Evolutionary conservation across 2,329 filamentous ascomycete genomes (phyloP), one percentile per base, ranked within the genome.

Genomic region (Leptographium wingfieldii): DNA sequence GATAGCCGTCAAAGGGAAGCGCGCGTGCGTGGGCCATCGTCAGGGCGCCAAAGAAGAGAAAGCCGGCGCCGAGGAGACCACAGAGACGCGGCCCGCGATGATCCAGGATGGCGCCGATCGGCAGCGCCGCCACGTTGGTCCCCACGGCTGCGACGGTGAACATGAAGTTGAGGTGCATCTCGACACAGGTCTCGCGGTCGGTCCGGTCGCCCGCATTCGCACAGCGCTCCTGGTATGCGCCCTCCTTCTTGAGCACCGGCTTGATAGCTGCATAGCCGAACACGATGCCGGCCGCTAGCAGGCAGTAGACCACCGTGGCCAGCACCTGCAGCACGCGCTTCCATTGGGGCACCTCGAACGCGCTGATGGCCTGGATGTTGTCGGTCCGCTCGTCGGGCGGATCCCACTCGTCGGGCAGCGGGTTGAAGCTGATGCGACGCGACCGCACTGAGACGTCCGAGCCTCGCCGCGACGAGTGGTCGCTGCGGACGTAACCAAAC

Each of bases 211-310:
- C 64, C 43, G 12, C 43, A 51, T 22, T 27, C 25, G 58, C 57
- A 68, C 89, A 94, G 40, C 77, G 72, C 56, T 88, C 77, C 49
- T 76, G 76, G 70, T 91, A 92, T 11, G 88, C 85, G 3, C 84
- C 84, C 69, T 91, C 85, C 14, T 77, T 73, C 62, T 92, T 86
- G 31, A 95, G 76, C 10, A 94, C 81, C 0, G 90, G 89, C 69
- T 94, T 95, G 65, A 95, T 77, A 14, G 90, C 89, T 16, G 90
- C 90, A 71, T 90, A 95, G 40, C 90, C 90, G 72, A 94, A 94
- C 22, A 94, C 83, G 49, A 91, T 77, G 1, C 90, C 92, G 5
- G 90, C 86, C 7, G 88, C 84, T 62, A 95, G 67, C 59, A 76
- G 68, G 64, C 72, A 75, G 68, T 73, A 74, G 25, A 71, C 33